Evolutionary conservation across 106 monocot species (phyloP).

Genomic region (Dendrobium huoshanense): DNA sequence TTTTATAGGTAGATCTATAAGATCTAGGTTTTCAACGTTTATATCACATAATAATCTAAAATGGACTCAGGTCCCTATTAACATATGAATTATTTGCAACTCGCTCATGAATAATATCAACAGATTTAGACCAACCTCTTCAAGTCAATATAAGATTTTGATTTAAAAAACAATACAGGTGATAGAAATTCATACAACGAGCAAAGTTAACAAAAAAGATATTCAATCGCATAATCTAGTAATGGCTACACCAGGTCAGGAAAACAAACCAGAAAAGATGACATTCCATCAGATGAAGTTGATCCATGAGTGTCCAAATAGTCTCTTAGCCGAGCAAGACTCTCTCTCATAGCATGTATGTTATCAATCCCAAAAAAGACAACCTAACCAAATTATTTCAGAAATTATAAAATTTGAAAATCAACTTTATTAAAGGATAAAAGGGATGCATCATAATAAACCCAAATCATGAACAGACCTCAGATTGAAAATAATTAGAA

Average conservation of each 20-base stretch:
- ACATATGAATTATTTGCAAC: too few species aligned
- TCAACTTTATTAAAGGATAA: background rate
- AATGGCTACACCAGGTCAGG: background rate
- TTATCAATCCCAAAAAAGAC: slow-evolving; percentile 81
- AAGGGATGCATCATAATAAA: background rate
- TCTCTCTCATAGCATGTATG: slow-evolving; percentile 96
- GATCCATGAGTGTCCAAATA: slow-evolving; percentile 89
- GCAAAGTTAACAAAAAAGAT: background rate
- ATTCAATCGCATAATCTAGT: background rate
- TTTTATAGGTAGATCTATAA: too few species aligned
- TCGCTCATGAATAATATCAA: too few species aligned
- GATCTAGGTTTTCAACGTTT: too few species aligned
- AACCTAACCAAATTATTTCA: slow-evolving; percentile 34
- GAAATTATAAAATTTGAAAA: background rate
- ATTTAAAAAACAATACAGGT: background rate
- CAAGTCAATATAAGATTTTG: background rate
- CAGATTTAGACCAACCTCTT: background rate
- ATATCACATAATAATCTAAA: too few species aligned
- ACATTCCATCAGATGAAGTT: slow-evolving; percentile 95
- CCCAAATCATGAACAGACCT: slow-evolving; percentile 38
- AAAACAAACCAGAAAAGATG: slow-evolving; percentile 78
- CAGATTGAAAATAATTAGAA: slow-evolving; percentile 89
- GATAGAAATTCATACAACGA: background rate
- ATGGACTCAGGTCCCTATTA: too few species aligned
- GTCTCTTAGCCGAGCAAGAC: slow-evolving; percentile 86